A percentile compares a stretch with the other conserved stretches of the same genome.
Evolutionary conservation across 2,329 filamentous ascomycete genomes (phyloP).

Genomic region (Fusarium sp.): DNA sequence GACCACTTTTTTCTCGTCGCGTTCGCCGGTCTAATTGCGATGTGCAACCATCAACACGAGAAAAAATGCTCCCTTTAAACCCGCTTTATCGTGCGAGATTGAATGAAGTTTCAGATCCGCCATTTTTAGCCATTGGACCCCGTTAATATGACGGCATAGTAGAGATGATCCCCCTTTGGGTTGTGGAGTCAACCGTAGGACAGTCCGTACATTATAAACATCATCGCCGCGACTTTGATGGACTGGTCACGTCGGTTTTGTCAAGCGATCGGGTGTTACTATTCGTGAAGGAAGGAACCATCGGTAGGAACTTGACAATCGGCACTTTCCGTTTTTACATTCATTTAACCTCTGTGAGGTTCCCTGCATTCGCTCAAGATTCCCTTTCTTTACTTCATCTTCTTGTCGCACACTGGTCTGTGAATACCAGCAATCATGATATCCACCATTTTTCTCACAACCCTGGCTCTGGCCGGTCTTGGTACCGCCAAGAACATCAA

Average conservation of each 20-base stretch:
- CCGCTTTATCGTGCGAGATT: conserved; percentile 27
- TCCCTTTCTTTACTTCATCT: background rate
- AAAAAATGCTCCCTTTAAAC: conserved; percentile 23
- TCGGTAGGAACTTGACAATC: background rate
- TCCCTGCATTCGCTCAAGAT: background rate
- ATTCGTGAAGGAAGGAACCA: background rate
- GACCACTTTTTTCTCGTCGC: conserved; percentile 2
- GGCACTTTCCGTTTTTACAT: background rate
- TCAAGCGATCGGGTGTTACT: background rate
- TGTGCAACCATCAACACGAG: conserved; percentile 33
- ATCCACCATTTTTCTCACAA: conserved; percentile 16
- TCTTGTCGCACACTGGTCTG: background rate
- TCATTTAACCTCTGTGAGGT: background rate
- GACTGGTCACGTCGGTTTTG: background rate
- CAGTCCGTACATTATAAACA: conserved; percentile 13
- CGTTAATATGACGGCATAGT: conserved; percentile 37
- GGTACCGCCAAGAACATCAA: conserved; percentile 36
- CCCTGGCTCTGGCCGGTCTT: conserved; percentile 44
- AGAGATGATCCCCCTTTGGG: conserved; percentile 35
- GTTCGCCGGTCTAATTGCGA: conserved; percentile 26
- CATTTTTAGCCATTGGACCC: conserved; percentile 23
- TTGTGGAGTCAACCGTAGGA: conserved; percentile 26
- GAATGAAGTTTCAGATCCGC: conserved; percentile 34
- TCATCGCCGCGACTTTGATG: background rate
- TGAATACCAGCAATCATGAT: conserved; percentile 30